Percentiles rank a stretch among this genome's conserved stretches.
phyloP scores from a whole-genome alignment of 169 alveolate species.

The Plasmodium inui region DNA sequence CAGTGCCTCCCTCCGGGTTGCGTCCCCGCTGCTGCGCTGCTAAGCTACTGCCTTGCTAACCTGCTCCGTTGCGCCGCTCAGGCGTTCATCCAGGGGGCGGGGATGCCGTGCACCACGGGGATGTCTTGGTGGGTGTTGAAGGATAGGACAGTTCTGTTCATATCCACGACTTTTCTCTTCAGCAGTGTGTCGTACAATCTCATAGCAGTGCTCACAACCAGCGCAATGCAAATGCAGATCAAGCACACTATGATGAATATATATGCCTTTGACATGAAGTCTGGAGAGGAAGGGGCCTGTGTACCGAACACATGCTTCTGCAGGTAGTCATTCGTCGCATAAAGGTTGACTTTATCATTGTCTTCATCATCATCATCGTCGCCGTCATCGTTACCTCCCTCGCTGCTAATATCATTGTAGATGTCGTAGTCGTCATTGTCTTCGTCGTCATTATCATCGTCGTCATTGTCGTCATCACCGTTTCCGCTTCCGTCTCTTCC shows the following conservation, averaged over 20 bases:
- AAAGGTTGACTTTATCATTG: not conserved
- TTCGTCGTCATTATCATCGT: not conserved
- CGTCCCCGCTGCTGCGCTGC: not conserved
- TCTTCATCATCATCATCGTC: not conserved
- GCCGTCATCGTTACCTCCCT: not conserved
- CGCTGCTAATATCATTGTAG: not conserved
- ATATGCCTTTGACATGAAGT: not conserved
- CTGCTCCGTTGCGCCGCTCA: not conserved
- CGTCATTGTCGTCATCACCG: not conserved
- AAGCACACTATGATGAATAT: not conserved
- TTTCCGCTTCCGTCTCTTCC: not conserved
- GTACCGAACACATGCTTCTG: not conserved
- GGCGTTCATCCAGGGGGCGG: slow-evolving; percentile 53
- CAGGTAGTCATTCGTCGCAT: not conserved
- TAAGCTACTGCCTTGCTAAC: not conserved
- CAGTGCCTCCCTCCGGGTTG: not conserved
- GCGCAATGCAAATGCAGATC: not conserved
- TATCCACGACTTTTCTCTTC: not conserved
- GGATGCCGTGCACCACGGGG: slow-evolving; percentile 30
- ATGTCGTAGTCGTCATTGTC: not conserved
- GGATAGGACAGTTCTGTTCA: not conserved
- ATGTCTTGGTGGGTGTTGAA: not conserved
- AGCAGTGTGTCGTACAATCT: not conserved
- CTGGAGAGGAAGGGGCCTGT: not conserved
- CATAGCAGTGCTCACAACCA: not conserved